Conservation (phyloP, 305 asterid species). For the Solanum aculeatissimum region DNA sequence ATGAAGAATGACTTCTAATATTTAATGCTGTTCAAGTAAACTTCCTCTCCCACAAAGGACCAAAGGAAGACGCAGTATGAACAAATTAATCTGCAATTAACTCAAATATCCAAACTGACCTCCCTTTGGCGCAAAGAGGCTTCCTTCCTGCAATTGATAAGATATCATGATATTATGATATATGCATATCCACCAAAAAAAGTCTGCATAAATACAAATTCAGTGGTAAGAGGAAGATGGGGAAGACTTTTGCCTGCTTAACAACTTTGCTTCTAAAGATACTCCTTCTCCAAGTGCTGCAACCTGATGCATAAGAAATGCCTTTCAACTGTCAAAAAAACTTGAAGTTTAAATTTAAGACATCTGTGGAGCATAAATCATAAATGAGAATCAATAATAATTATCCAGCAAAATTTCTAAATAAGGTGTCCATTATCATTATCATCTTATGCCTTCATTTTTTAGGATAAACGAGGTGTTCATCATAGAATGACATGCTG, state of each 20-base stretch:
- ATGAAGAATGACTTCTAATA: background rate
- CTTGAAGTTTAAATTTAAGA: background rate
- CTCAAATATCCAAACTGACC: conserved; percentile 26
- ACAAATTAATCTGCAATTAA: conserved; percentile 6
- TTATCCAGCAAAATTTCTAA: background rate
- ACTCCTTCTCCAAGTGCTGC: conserved; percentile 96
- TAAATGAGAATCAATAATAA: background rate
- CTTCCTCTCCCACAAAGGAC: background rate
- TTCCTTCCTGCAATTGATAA: conserved; percentile 65
- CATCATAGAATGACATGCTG: background rate
- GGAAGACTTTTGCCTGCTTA: conserved; percentile 58
- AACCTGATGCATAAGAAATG: conserved; percentile 44
- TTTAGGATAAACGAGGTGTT: background rate
- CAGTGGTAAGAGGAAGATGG: background rate
- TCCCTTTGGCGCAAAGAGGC: conserved; percentile 93
- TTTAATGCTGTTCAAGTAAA: background rate
- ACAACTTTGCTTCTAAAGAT: conserved; percentile 88
- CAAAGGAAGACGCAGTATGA: background rate
- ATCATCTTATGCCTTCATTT: background rate
- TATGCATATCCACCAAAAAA: background rate
- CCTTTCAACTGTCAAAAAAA: background rate
- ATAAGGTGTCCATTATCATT: background rate
- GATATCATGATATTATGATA: conserved; percentile 9
- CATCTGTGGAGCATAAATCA: background rate
- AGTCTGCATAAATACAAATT: background rate